A percentile compares a stretch with the other conserved stretches of the same genome.
Conservation (phyloP, 1,284 basidiomycete genomes). For the Trichosporon sp. region DNA sequence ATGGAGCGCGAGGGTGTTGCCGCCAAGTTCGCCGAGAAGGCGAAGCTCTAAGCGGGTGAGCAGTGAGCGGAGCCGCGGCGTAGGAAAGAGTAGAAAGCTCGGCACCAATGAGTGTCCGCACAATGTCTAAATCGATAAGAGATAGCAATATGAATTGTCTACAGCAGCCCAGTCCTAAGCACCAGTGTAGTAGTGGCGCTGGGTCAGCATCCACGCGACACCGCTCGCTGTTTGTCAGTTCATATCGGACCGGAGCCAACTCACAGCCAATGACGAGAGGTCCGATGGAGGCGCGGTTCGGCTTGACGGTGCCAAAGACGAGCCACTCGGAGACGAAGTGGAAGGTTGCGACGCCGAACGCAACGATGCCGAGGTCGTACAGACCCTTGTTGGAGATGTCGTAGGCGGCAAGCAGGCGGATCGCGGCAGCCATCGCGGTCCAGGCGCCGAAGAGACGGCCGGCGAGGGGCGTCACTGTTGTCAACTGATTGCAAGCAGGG, state of each 20-base stretch:
- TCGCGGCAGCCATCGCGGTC: slow-evolving; percentile 79
- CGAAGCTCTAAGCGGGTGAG: slow-evolving; percentile 37
- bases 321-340: slow-evolving; percentile 87
- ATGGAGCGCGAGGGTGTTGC: slow-evolving; percentile 30
- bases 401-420: slow-evolving; percentile 83
- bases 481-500: not conserved
- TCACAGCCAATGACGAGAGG: slow-evolving; percentile 86
- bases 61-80: not conserved
- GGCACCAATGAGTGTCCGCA: not conserved
- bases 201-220: slow-evolving; percentile 42
- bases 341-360: slow-evolving; percentile 83
- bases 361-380: slow-evolving; percentile 83
- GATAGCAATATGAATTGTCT: slow-evolving; percentile 4
- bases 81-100: too few species aligned
- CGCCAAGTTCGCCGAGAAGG: slow-evolving; percentile 29
- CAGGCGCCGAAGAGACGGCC: slow-evolving; percentile 84
- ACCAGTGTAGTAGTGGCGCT: slow-evolving; percentile 43
- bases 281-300: slow-evolving; percentile 68
- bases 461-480: slow-evolving; percentile 75
- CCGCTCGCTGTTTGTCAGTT: slow-evolving; percentile 34
- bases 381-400: slow-evolving; percentile 76
- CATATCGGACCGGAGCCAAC: slow-evolving; percentile 46
- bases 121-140: not conserved
- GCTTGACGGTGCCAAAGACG: slow-evolving; percentile 75
- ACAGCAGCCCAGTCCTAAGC: slow-evolving; percentile 21